Conservation (phyloP, 2,329 filamentous ascomycete species). For the Colletotrichum liriopes region DNA sequence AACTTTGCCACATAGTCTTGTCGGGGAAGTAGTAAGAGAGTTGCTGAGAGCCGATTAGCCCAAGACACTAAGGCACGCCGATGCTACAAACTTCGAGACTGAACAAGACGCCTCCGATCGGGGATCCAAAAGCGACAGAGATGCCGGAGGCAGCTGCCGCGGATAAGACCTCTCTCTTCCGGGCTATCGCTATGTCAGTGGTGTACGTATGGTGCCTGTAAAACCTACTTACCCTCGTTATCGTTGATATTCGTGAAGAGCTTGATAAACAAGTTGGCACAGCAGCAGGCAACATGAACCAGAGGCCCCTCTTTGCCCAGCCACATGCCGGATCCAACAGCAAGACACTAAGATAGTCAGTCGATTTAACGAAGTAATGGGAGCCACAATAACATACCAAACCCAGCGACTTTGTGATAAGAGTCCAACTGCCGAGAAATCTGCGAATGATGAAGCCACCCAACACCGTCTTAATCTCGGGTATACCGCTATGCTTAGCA, state of each 20-base stretch:
- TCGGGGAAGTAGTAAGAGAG: conserved; percentile 98
- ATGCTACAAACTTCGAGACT: conserved; percentile 80
- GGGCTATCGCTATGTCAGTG: conserved; percentile 66
- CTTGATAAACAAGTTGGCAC: conserved; percentile 94
- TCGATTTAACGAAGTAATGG: conserved; percentile 31
- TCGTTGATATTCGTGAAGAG: conserved; percentile 84
- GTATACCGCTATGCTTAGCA: conserved; percentile 95
- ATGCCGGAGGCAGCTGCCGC: conserved; percentile 94
- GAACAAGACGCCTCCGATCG: conserved; percentile 95
- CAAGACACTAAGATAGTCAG: conserved; percentile 77
- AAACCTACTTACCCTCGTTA: conserved; percentile 80
- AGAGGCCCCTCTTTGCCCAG: conserved; percentile 95
- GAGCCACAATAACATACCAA: conserved; percentile 69
- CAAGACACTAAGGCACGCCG: neutral
- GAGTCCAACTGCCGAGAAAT: conserved; percentile 90
- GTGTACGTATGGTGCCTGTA: neutral
- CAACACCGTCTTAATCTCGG: conserved; percentile 96
- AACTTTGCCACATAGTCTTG: conserved; percentile 99
- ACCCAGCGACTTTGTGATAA: conserved; percentile 90
- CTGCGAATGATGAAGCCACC: conserved; percentile 93
- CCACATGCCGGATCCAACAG: conserved; percentile 96
- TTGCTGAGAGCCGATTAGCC: conserved; percentile 69
- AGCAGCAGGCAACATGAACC: conserved; percentile 97
- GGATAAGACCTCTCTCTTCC: conserved; percentile 93
- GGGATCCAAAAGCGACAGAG: conserved; percentile 93